These are phyloP conservation scores for Scolecobasidium constrictum DNA, from an alignment of 2,329 filamentous ascomycete genomes.

Conservation along the genomic window DNA sequence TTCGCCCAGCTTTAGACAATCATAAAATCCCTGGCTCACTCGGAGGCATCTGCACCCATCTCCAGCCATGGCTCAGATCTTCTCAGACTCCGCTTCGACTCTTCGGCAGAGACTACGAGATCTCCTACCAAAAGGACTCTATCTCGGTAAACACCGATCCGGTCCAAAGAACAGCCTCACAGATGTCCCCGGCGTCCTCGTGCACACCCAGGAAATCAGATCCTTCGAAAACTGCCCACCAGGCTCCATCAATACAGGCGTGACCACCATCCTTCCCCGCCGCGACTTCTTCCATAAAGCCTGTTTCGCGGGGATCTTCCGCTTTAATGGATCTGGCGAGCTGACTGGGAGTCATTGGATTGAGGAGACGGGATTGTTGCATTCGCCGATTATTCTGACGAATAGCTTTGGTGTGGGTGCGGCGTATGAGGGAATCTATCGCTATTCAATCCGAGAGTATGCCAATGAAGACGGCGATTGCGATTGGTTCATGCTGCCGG, in stretches of 20 bases:
- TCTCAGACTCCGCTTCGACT: too few species aligned
- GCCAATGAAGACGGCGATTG: conserved; percentile 29
- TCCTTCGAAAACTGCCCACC: conserved; percentile 13
- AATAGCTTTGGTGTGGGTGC: conserved; percentile 48
- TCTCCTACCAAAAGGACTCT: conserved; percentile 24
- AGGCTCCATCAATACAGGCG: conserved; percentile 28
- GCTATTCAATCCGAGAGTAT: conserved; percentile 41
- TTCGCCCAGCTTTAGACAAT: too few species aligned
- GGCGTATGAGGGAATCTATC: conserved; percentile 47
- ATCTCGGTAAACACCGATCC: conserved; percentile 25
- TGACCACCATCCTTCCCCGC: conserved; percentile 33
- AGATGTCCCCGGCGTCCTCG: conserved; percentile 32
- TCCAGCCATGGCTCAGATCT: too few species aligned
- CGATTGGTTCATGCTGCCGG: conserved; percentile 44
- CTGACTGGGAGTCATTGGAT: conserved; percentile 53
- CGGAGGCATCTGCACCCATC: too few species aligned
- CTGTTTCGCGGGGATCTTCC: conserved; percentile 38
- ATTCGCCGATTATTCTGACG: conserved; percentile 50
- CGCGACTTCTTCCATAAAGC: conserved; percentile 29
- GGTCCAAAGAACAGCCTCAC: conserved; percentile 32
- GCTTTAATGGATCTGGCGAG: conserved; percentile 55
- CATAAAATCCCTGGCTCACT: too few species aligned
- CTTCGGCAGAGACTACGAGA: conserved; percentile 23
- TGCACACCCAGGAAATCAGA: conserved; percentile 29
- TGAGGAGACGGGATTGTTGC: conserved; percentile 48